Evolutionary conservation across 495 filamentous ascomycete species (phyloP).

Genomic region (Penicillium atrosanguineum): DNA sequence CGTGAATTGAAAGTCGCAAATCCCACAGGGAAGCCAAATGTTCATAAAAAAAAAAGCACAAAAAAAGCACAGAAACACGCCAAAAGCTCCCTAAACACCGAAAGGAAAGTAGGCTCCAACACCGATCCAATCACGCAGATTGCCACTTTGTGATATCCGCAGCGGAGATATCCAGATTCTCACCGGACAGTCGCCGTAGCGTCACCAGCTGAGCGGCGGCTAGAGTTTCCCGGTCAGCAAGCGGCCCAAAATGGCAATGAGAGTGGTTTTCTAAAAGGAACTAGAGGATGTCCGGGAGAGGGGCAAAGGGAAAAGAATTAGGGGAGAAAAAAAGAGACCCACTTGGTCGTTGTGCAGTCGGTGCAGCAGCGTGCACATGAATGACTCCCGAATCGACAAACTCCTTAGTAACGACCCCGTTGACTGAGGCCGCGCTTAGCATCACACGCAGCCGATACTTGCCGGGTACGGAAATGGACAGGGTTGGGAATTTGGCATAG

Average conservation of each 20-base stretch:
- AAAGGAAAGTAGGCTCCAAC: background rate
- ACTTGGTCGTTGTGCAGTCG: conserved; percentile 35
- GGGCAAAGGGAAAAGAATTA: background rate
- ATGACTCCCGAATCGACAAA: conserved; percentile 36
- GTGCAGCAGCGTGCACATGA: conserved; percentile 29
- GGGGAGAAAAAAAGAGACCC: conserved; percentile 16
- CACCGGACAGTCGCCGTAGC: conserved; percentile 31
- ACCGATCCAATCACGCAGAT: conserved; percentile 17
- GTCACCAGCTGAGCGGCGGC: conserved; percentile 28
- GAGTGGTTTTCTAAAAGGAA: background rate
- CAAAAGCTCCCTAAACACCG: conserved; percentile 17
- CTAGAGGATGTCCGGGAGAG: background rate
- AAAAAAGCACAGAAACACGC: background rate
- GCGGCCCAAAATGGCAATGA: conserved; percentile 6
- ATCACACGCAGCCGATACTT: conserved; percentile 38
- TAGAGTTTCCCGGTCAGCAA: conserved; percentile 19
- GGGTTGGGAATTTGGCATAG: conserved; percentile 32
- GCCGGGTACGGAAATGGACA: conserved; percentile 33
- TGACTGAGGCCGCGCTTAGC: conserved; percentile 30
- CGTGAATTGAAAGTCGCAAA: background rate
- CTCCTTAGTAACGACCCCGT: conserved; percentile 33
- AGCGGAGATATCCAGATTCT: conserved; percentile 38
- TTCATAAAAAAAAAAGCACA: background rate
- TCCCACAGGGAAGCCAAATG: too few species aligned
- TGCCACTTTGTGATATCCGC: conserved; percentile 39